Conservation (phyloP, 768 basidiomycete species). For the Stropharia rugosoannulata region DNA sequence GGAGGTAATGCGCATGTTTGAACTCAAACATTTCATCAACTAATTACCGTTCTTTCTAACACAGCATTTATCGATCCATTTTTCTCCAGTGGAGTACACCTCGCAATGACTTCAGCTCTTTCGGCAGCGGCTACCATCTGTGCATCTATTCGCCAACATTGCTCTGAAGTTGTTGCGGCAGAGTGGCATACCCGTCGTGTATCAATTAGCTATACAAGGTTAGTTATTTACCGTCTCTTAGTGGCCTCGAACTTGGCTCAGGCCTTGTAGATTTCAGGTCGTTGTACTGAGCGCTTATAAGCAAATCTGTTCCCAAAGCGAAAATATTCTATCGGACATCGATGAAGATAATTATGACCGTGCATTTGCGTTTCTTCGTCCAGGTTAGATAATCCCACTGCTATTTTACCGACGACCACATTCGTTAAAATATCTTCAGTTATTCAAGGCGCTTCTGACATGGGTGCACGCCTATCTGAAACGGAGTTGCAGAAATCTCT, state of each 20-base stretch:
- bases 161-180: conserved; percentile 44
- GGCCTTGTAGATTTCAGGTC: conserved; percentile 51
- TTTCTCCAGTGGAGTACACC: conserved; percentile 65
- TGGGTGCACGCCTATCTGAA: conserved; percentile 71
- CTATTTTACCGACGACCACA: background rate
- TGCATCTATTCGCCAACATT: conserved; percentile 51
- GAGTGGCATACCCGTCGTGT: conserved; percentile 58
- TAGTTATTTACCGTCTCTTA: conserved; percentile 1
- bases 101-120: conserved; percentile 61
- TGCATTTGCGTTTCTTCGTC: conserved; percentile 61
- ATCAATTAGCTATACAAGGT: conserved; percentile 60
- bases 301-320: conserved; percentile 62
- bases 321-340: conserved; percentile 58
- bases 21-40: background rate
- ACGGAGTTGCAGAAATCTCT: conserved; percentile 72
- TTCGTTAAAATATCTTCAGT: conserved; percentile 37
- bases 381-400: conserved; percentile 37
- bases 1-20: conserved; percentile 41
- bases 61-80: conserved; percentile 66
- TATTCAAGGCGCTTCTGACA: conserved; percentile 78
- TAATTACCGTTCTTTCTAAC: conserved; percentile 4
- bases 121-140: conserved; percentile 58
- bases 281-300: conserved; percentile 75
- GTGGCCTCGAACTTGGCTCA: conserved; percentile 4
- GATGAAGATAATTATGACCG: conserved; percentile 71